Conservation (phyloP, 2,329 filamentous ascomycete genomes). For the Trichoderma koningiopsis region DNA sequence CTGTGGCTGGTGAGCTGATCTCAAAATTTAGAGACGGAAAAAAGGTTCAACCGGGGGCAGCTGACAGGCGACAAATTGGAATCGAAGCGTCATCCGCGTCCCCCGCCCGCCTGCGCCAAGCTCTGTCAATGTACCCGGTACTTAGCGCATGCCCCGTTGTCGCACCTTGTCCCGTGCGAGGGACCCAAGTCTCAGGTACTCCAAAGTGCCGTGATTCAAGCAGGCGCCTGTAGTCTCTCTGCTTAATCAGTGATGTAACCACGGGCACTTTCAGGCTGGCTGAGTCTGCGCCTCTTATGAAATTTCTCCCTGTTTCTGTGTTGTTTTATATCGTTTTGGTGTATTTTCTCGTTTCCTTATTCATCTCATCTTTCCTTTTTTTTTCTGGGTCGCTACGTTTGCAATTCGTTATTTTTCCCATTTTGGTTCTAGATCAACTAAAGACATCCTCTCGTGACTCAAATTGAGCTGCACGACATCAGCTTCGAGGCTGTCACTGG, state of each 20-base stretch:
- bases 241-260: background rate
- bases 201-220: background rate
- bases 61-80: background rate
- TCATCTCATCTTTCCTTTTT: background rate
- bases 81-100: conserved; percentile 8
- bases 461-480: background rate
- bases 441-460: background rate
- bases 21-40: background rate
- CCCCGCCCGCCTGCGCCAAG: background rate
- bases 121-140: background rate
- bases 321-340: background rate
- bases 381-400: background rate
- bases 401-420: background rate
- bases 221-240: background rate
- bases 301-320: background rate
- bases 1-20: background rate
- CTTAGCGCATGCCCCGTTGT: background rate
- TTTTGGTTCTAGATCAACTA: background rate
- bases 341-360: background rate
- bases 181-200: conserved; percentile 1
- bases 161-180: conserved; percentile 5
- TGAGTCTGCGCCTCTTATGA: background rate
- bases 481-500: conserved; percentile 2
- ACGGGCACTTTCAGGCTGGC: background rate
- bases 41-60: background rate